These are phyloP conservation scores for Coccomyxa sp. DNA, from an alignment of 139 green algal genomes.

Conservation along the genomic window DNA sequence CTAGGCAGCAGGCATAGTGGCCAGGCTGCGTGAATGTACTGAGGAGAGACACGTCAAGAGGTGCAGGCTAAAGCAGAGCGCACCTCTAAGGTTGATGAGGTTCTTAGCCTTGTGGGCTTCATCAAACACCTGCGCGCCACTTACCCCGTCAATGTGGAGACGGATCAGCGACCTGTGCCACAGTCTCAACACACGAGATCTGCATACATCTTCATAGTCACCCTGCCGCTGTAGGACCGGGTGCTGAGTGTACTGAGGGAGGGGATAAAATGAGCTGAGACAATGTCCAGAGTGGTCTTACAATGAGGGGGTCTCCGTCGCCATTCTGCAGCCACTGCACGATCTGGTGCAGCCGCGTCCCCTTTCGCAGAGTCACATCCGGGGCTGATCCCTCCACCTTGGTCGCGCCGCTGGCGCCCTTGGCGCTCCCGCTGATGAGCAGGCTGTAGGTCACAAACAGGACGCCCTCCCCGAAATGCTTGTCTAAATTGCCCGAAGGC, in stretches of 20 bases:
- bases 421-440: constrained; percentile 7
- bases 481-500: constrained; percentile 32
- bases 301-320: constrained; percentile 29
- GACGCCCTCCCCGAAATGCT: constrained; percentile 46
- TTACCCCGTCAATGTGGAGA: too few species aligned
- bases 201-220: too few species aligned
- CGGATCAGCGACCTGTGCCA: too few species aligned
- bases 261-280: too few species aligned
- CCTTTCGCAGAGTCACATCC: neutral
- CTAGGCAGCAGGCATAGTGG: neutral
- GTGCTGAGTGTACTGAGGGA: too few species aligned
- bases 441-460: constrained; percentile 69
- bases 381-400: constrained; percentile 2
- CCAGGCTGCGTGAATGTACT: neutral
- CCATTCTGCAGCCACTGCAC: constrained; percentile 48
- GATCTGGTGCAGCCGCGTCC: constrained; percentile 49
- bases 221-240: too few species aligned
- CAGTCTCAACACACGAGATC: too few species aligned
- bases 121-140: constrained; percentile 44
- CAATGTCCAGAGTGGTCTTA: too few species aligned
- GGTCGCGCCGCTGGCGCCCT: neutral
- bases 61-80: neutral
- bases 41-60: neutral
- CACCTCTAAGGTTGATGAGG: constrained; percentile 45
- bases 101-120: constrained; percentile 95